Base-by-base conservation (phyloP, 306 rosid genomes). In the Psophocarpus tetragonolobus region DNA sequence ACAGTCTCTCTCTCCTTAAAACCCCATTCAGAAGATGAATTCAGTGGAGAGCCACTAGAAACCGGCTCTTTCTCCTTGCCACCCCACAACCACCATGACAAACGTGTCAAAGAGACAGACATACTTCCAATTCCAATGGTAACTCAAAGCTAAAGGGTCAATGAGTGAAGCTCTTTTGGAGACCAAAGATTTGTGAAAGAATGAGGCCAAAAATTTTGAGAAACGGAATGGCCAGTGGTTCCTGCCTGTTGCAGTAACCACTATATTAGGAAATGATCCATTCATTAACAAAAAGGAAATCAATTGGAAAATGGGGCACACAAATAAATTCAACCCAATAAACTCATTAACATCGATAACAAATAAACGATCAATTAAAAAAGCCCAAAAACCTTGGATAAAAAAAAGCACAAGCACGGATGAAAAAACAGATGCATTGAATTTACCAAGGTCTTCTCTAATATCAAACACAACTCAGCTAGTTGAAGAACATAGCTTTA, bases 161-260 rank as follows among this genome's bases (percentile, higher is more conserved):
- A 72, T 38, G 45, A 15, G 50, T 45, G 62, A 78, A 62, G 76
- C 64, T 73, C 71, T 73, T 70, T 58, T 18, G 48, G 64, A 62
- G 68, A 61, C 75, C 71, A 78, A 61, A 0, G 47, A 74, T 53
- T 75, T 82, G 82, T 23, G 58, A 77, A 66, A 66, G 72, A 78
- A 79, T 57, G 48, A 75, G 41, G 60, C 81, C 76, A 78, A 83
- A 78, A 35, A 35, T 71, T 44, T 82, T 65, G 75, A 66, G 81
- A 69, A 75, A 74, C 18, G 13, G 82, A 79, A 50, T 69, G 67
- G 86, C 68, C 73, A 84, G 88, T 85, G 98, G 85, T 74, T 80
- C 57, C 90, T 85, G 92, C 91, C 87, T 84, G 92, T 81, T 86
- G 88, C 94, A 88, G 92, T 74, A 42, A 84, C 91, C 96, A 87